A percentile compares a stretch with the other conserved stretches of the same genome.
Evolutionary conservation across 2,329 filamentous ascomycete species (phyloP).

Genomic region (Pochonia chlamydosporia): DNA sequence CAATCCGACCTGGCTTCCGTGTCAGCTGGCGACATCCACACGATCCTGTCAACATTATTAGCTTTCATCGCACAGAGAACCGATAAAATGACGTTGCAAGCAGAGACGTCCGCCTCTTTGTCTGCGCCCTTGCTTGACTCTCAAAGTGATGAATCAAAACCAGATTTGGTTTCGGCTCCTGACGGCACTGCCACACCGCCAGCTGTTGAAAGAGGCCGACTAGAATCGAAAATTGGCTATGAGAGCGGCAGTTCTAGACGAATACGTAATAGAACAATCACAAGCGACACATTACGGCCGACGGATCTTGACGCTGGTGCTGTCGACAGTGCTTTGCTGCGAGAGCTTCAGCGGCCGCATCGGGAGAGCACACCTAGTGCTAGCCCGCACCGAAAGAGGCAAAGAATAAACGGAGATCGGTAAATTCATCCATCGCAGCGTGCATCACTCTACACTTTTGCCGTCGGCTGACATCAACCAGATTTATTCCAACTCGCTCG

Average conservation of each 20-base stretch:
- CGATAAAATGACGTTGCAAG: conserved; percentile 23
- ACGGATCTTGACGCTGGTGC: conserved; percentile 41
- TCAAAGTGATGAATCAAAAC: background rate
- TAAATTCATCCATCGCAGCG: conserved; percentile 24
- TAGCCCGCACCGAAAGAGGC: conserved; percentile 53
- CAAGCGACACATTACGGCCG: conserved; percentile 29
- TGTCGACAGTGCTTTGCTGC: conserved; percentile 44
- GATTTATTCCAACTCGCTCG: conserved; percentile 91
- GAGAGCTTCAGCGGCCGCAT: conserved; percentile 45
- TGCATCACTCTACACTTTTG: background rate
- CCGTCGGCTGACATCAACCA: conserved; percentile 31
- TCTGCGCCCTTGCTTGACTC: conserved; percentile 19
- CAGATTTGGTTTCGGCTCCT: conserved; percentile 13
- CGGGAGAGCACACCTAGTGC: conserved; percentile 47
- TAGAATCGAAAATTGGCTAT: conserved; percentile 35
- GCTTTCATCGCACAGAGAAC: conserved; percentile 6
- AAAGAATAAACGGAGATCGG: conserved; percentile 57
- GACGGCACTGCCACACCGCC: conserved; percentile 38
- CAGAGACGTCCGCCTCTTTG: conserved; percentile 21
- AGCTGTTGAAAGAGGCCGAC: conserved; percentile 33
- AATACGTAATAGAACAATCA: conserved; percentile 28
- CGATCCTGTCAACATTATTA: conserved; percentile 12
- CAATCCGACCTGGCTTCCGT: conserved; percentile 15
- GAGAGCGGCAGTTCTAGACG: conserved; percentile 27
- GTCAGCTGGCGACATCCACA: conserved; percentile 12